Conservation (phyloP, 2,329 filamentous ascomycete species). For the Trichoderma sp. region DNA sequence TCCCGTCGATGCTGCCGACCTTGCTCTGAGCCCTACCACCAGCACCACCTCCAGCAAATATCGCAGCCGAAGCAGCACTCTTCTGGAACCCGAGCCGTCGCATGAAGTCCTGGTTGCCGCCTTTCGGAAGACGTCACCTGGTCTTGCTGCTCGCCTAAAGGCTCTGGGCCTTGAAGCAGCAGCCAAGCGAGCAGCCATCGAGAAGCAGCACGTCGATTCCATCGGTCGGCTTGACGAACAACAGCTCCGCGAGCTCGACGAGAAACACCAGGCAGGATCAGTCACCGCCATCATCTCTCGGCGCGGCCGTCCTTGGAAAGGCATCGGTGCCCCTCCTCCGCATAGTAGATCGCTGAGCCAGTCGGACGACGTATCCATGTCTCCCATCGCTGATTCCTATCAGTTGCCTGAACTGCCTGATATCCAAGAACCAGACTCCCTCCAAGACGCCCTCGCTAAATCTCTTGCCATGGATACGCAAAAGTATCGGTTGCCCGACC, state of each 20-base stretch:
- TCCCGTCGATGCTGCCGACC: neutral
- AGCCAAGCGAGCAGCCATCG: slow-evolving; percentile 39
- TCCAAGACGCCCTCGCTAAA: neutral
- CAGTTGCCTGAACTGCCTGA: slow-evolving; percentile 55
- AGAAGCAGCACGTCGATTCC: slow-evolving; percentile 43
- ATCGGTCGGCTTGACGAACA: slow-evolving; percentile 71
- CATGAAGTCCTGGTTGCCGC: slow-evolving; percentile 35
- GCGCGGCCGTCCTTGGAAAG: slow-evolving; percentile 73
- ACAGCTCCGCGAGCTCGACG: slow-evolving; percentile 69
- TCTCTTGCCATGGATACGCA: slow-evolving; percentile 65
- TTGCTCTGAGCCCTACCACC: slow-evolving; percentile 1
- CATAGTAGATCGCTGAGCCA: slow-evolving; percentile 25
- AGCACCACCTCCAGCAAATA: slow-evolving; percentile 4
- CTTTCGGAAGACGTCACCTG: slow-evolving; percentile 62
- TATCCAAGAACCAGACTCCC: slow-evolving; percentile 51
- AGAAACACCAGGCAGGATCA: slow-evolving; percentile 62
- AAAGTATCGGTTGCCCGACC: slow-evolving; percentile 74
- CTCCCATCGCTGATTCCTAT: slow-evolving; percentile 37
- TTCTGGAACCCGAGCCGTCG: slow-evolving; percentile 28
- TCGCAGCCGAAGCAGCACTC: slow-evolving; percentile 23
- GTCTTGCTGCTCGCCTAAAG: slow-evolving; percentile 65
- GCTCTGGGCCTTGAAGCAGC: slow-evolving; percentile 60
- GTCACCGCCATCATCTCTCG: slow-evolving; percentile 56
- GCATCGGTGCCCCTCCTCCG: slow-evolving; percentile 49
- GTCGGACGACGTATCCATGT: slow-evolving; percentile 31